Conservation (phyloP, 1,284 basidiomycete species). For the Trichosporon inkin region DNA sequence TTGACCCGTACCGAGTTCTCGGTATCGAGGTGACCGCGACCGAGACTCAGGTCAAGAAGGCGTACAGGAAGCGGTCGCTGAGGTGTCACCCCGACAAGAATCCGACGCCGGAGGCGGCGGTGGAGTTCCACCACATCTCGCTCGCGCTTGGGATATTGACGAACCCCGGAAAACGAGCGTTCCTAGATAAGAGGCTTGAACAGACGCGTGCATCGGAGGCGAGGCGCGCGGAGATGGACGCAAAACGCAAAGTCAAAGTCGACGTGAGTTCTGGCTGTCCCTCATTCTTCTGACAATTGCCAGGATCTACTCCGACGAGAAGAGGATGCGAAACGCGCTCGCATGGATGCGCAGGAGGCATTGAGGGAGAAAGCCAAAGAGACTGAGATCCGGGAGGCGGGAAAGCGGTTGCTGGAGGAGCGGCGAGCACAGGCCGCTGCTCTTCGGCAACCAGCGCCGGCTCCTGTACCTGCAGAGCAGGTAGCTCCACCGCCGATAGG, state of each 20-base stretch:
- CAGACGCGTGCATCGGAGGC: conserved; percentile 66
- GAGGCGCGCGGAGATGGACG: conserved; percentile 69
- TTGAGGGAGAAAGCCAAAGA: conserved; percentile 55
- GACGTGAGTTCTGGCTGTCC: conserved; percentile 45
- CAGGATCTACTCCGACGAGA: conserved; percentile 79
- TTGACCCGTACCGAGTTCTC: conserved; percentile 72
- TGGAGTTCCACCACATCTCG: conserved; percentile 82
- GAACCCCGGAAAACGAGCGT: conserved; percentile 75
- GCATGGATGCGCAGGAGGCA: conserved; percentile 60
- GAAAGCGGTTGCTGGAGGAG: conserved; percentile 65
- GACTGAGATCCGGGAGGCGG: conserved; percentile 73
- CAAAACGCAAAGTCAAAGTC: conserved; percentile 71
- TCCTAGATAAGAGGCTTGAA: conserved; percentile 72
- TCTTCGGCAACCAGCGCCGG: conserved; percentile 17
- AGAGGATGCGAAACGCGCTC: conserved; percentile 61
- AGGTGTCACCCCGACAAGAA: conserved; percentile 81
- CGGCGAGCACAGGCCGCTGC: conserved; percentile 21
- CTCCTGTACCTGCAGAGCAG: neutral
- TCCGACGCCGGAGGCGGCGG: conserved; percentile 53
- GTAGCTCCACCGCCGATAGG: conserved; percentile 31
- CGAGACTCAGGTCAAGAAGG: conserved; percentile 75
- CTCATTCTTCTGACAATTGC: neutral
- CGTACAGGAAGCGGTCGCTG: conserved; percentile 74
- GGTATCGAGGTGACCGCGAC: conserved; percentile 64
- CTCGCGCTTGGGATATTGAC: conserved; percentile 78